Base-by-base conservation (phyloP, 495 filamentous ascomycete species). In the Bombardia bombarda region DNA sequence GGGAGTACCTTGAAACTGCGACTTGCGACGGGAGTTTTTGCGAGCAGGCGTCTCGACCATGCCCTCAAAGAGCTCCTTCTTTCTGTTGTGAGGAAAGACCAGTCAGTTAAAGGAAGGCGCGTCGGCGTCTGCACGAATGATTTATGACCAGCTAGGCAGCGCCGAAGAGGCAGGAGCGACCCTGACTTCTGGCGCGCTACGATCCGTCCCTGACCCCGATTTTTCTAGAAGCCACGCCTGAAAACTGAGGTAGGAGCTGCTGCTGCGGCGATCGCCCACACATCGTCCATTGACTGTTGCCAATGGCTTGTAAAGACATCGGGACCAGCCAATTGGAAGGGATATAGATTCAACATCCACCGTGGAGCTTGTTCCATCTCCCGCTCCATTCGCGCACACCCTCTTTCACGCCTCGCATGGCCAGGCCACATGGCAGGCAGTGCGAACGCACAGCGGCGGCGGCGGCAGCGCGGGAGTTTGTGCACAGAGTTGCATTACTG, bases 61-160 rank as follows among this genome's bases (percentile, higher is more conserved):
- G 41, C 70, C 70, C n/a, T 71, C 63, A 42, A 71, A 73, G 30
- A 68, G 60, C 43, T 73, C 70, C 55, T 70, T 70, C 46, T 73
- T 73, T 44, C 70, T 73, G 34, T 36, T 26, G 22, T 7, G 25
- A 1, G 9, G 50, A 45, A 40, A 53, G 54, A 14, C 19, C 17
- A 12, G 21, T n/a, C 3, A 7, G 17, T 30, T 28, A 19, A 2
- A 20, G 23, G 13, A 19, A 40, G n/a, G 14, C 16, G 13, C 16
- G 1, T 10, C 32, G 32, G 14, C 32, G n/a, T 6, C 14, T 33
- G 39, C 8, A 3, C 40, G 14, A 2, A 3, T 14, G 13, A 13
- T 6, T 1, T 3, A 17, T 20, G 13, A n/a, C 3, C 5, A 1
- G 21, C 16, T 3, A 6, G 24, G 5, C 26, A 28, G 26, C 26